These are phyloP conservation scores for Talaromyces funiculosus DNA, from an alignment of 2,329 filamentous ascomycete genomes.

Conservation along the genomic window DNA sequence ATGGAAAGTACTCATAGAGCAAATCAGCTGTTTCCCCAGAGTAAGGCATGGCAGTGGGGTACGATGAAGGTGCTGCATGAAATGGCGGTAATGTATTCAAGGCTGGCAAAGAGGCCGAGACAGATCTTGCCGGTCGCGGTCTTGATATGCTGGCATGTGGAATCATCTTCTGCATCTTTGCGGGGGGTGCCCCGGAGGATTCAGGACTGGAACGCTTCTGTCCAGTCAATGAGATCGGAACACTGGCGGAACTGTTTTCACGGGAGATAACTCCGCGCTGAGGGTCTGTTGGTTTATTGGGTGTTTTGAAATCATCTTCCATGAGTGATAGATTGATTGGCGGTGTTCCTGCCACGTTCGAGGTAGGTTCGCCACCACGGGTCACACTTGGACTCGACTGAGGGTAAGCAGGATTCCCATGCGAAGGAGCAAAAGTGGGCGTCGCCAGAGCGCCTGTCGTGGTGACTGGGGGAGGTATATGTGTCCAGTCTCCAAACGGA, in stretches of 20 bases:
- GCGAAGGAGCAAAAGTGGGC: conserved; percentile 19
- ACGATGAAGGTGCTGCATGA: conserved; percentile 30
- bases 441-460: conserved; percentile 16
- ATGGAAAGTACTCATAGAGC: conserved; percentile 89
- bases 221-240: conserved; percentile 6
- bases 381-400: conserved; percentile 50
- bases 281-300: conserved; percentile 18
- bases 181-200: conserved; percentile 26
- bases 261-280: conserved; percentile 12
- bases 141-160: conserved; percentile 24
- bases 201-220: conserved; percentile 26
- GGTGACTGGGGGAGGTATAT: conserved; percentile 25
- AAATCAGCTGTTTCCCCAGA: conserved; percentile 69
- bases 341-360: conserved; percentile 38
- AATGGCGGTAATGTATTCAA: conserved; percentile 21
- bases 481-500: conserved; percentile 32
- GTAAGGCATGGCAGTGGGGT: conserved; percentile 50
- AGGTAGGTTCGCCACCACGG: conserved; percentile 26
- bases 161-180: conserved; percentile 36
- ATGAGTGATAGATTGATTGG: conserved; percentile 53
- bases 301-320: conserved; percentile 49
- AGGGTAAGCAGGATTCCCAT: conserved; percentile 37
- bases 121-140: conserved; percentile 27
- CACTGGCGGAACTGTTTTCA: conserved; percentile 19
- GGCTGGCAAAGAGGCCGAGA: conserved; percentile 22